These are phyloP conservation scores for Lantana camara DNA, from an alignment of 257 asterid genomes.

Conservation along the genomic window DNA sequence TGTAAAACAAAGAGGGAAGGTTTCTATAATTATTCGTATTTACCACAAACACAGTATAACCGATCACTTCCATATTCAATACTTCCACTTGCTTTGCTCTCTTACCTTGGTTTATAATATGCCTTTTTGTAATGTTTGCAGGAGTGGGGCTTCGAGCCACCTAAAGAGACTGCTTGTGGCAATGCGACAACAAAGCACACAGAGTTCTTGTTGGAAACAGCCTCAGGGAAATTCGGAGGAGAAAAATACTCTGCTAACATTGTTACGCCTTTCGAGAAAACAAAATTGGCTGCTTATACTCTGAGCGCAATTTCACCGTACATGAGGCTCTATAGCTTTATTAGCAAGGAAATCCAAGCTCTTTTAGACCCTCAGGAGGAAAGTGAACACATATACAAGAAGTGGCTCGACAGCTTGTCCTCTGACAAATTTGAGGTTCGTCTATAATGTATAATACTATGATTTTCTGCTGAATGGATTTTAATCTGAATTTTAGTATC, in stretches of 20 bases:
- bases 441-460: not conserved
- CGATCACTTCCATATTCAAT: no score
- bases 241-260: slow-evolving; percentile 52
- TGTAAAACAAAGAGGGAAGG: no score
- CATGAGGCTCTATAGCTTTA: slow-evolving; percentile 66
- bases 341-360: slow-evolving; percentile 51
- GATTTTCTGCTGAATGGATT: slow-evolving; percentile 1
- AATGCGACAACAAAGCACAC: slow-evolving; percentile 50
- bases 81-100: no score
- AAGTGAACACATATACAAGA: slow-evolving; percentile 49
- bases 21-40: no score
- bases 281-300: slow-evolving; percentile 67
- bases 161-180: slow-evolving; percentile 42
- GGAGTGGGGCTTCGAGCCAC: slow-evolving; percentile 78
- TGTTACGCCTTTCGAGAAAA: slow-evolving; percentile 72
- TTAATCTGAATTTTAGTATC: no score
- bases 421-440: slow-evolving; percentile 62
- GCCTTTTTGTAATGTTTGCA: slow-evolving; percentile 17
- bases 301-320: slow-evolving; percentile 68
- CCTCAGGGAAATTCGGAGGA: slow-evolving; percentile 63
- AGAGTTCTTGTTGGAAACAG: slow-evolving; percentile 67
- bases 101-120: no score
- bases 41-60: no score
- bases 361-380: slow-evolving; percentile 47
- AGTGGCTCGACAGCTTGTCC: slow-evolving; percentile 57